Base-by-base conservation (phyloP, 2,329 filamentous ascomycete genomes). In the Simplicillium sp. region DNA sequence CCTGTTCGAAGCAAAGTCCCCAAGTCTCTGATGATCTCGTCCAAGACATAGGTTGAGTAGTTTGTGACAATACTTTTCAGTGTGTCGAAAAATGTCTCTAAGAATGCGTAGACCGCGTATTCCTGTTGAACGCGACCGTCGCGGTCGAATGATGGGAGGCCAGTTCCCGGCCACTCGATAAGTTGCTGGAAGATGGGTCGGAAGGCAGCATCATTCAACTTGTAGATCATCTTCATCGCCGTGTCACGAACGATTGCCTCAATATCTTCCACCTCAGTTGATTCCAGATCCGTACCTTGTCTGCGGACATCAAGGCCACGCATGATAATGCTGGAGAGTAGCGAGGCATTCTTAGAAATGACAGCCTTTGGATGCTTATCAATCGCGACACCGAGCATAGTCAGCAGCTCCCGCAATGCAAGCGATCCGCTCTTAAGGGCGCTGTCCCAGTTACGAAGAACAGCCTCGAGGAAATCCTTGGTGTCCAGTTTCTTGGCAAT, bases 21-120 rank as follows among this genome's bases (percentile, higher is more conserved):
- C 34, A 96, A 71, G 14, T 84, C 68, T 36, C 75, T 70, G 20
- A 84, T 78, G 0, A 81, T 78, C 49, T 80, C 81, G 33, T 94
- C 87, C 44, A 95, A 63, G 20, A 95, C 67, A 56, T 94, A 94
- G 45, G 81, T 83, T 2, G 87, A 82, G 59, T 98, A 98, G 61
- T 81, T 84, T 9, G 92, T 97, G 44, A 97, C 88, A 43, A 97
- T 90, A 7, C 87, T 92, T 73, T 92, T 92, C 46, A 97, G 80
- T 48, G 78, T 84, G 44, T 81, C 78, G 54, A 95, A 95, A 63
- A 97, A 89, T 12, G 74, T 66, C 31, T 78, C 66, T 34, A 94
- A 68, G 67, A 96, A 95, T 39, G 78, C 77, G 66, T 88, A 96
- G 48, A 94, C 75, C 46, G 82, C 87, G 46, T 82, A 82, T 34